A percentile compares a stretch with the other conserved stretches of the same genome.
Evolutionary conservation across 495 filamentous ascomycete genomes (phyloP).

Genomic region (Cercophora scortea): DNA sequence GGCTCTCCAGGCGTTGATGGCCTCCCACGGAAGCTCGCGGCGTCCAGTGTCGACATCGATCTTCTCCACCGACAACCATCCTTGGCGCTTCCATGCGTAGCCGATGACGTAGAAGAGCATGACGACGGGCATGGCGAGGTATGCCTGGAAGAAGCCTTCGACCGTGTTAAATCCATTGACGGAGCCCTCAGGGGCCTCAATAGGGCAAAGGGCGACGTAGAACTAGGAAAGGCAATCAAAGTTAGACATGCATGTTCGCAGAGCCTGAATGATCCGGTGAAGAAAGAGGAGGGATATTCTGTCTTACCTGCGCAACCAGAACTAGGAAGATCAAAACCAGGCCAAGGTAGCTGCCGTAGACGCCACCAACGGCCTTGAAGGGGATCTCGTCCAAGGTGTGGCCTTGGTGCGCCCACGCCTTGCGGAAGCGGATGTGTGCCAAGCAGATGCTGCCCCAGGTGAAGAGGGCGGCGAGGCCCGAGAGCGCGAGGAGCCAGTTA

Average conservation of each 20-base stretch:
- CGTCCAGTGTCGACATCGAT: conserved; percentile 60
- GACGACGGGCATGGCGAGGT: conserved; percentile 78
- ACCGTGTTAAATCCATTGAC: conserved; percentile 37
- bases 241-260: conserved; percentile 6
- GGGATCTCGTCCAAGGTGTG: conserved; percentile 62
- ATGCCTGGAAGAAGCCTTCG: conserved; percentile 65
- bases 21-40: conserved; percentile 49
- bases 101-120: conserved; percentile 63
- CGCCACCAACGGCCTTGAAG: conserved; percentile 56
- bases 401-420: conserved; percentile 56
- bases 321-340: conserved; percentile 51
- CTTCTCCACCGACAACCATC: conserved; percentile 44
- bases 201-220: conserved; percentile 43
- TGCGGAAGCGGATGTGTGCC: conserved; percentile 58
- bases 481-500: conserved; percentile 61
- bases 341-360: conserved; percentile 61
- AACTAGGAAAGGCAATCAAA: conserved; percentile 24
- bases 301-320: conserved; percentile 52
- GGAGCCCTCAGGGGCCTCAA: conserved; percentile 8
- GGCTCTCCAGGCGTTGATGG: conserved; percentile 39
- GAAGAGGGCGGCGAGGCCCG: conserved; percentile 62
- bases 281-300: not conserved
- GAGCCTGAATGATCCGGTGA: not conserved
- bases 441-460: conserved; percentile 69
- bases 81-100: conserved; percentile 53